A percentile compares a stretch with the other conserved stretches of the same genome.
Evolutionary conservation across 2,329 filamentous ascomycete species (phyloP).

Genomic region (Aspergillus tanneri): DNA sequence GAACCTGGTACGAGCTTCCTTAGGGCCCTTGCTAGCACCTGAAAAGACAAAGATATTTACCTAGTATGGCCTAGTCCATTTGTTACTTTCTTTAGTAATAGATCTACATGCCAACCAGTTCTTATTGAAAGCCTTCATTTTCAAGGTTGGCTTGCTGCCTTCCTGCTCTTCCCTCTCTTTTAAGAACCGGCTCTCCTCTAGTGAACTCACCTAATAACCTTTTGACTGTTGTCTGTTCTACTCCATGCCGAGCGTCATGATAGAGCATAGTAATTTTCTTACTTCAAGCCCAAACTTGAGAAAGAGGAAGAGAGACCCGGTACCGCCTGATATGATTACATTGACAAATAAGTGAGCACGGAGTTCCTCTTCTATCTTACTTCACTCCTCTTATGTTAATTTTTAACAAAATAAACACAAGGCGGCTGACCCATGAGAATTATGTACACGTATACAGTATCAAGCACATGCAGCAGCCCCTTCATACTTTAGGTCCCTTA

Average conservation of each 20-base stretch:
- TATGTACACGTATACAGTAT: neutral
- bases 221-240: constrained; percentile 1
- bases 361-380: neutral
- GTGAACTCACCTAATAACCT: neutral
- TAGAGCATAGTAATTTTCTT: constrained; percentile 10
- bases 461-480: constrained; percentile 16
- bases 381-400: neutral
- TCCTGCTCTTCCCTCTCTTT: neutral
- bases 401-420: too few relatives aligned
- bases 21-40: too few relatives aligned
- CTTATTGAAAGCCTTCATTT: too few relatives aligned
- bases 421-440: too few relatives aligned
- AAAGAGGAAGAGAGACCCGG: constrained; percentile 29
- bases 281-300: constrained; percentile 15
- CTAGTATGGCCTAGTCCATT: too few relatives aligned
- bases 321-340: constrained; percentile 14
- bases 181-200: too few relatives aligned
- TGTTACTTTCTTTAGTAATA: too few relatives aligned
- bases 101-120: too few relatives aligned
- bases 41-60: too few relatives aligned
- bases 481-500: constrained; percentile 16
- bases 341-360: constrained; percentile 13
- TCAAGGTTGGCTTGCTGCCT: neutral
- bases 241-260: constrained; percentile 13
- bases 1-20: too few relatives aligned